Conservation (phyloP, 192 early-diverging fungal species). For the Gigaspora rosea region DNA sequence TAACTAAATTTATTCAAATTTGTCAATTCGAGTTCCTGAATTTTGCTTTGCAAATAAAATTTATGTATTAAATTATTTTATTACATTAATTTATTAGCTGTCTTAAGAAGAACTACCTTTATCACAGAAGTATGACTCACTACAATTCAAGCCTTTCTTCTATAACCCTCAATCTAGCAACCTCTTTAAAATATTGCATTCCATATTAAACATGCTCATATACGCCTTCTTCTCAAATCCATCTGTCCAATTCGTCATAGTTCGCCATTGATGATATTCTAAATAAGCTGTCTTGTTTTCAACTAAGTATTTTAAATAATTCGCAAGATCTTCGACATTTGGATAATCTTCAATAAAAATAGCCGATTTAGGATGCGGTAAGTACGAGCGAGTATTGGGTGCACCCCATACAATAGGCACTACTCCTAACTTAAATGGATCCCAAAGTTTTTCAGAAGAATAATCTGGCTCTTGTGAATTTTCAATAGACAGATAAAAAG, state of each 20-base stretch:
- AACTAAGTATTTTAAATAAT: neutral
- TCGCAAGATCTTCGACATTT: neutral
- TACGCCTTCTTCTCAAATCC: neutral
- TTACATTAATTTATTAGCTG: too few species aligned
- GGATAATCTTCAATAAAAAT: neutral
- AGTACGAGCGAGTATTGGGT: neutral
- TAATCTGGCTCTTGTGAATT: neutral
- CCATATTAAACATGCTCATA: neutral
- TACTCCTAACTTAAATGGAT: neutral
- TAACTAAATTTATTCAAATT: too few species aligned
- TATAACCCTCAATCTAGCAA: neutral
- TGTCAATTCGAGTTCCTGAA: too few species aligned
- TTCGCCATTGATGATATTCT: neutral
- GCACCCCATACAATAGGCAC: neutral
- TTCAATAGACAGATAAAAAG: neutral
- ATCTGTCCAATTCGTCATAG: neutral
- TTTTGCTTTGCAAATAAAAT: too few species aligned
- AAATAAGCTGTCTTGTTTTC: neutral
- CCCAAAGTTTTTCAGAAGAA: neutral
- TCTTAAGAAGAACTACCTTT: too few species aligned
- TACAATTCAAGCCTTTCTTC: neutral
- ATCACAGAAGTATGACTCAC: too few species aligned
- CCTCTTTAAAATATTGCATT: neutral
- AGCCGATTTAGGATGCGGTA: neutral
- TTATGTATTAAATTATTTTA: too few species aligned